These are phyloP conservation scores for Fusarium anguioides DNA, from an alignment of 2,329 filamentous ascomycete genomes.

Conservation along the genomic window DNA sequence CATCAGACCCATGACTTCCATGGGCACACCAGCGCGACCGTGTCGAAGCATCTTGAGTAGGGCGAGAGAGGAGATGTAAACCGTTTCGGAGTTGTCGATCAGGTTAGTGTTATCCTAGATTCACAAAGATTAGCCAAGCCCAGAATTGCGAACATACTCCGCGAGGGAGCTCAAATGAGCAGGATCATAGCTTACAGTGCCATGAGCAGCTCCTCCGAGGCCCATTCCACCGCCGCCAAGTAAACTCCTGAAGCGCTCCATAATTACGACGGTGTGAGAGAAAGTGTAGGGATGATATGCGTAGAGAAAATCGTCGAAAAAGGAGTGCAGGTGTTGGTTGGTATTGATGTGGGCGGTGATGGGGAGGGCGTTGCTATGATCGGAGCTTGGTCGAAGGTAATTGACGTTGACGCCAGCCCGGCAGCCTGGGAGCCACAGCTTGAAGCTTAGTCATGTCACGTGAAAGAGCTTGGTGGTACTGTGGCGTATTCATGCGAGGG, in stretches of 20 bases:
- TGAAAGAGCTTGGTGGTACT: slow-evolving; percentile 3
- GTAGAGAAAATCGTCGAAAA: neutral
- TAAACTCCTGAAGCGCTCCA: slow-evolving; percentile 94
- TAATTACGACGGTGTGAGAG: slow-evolving; percentile 54
- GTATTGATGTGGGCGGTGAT: slow-evolving; percentile 28
- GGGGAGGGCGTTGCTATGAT: slow-evolving; percentile 33
- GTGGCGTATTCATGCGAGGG: slow-evolving; percentile 31
- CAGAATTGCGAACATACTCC: neutral
- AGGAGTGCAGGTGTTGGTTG: slow-evolving; percentile 5
- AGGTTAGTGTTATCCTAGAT: slow-evolving; percentile 85
- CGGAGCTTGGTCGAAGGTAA: slow-evolving; percentile 42
- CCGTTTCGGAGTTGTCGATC: slow-evolving; percentile 98
- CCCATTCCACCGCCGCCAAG: slow-evolving; percentile 80
- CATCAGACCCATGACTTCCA: slow-evolving; percentile 99
- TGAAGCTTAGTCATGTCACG: slow-evolving; percentile 47
- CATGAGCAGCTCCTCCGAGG: slow-evolving; percentile 61
- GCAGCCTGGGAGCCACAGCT: slow-evolving; percentile 49
- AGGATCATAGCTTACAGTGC: slow-evolving; percentile 50
- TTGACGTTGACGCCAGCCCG: slow-evolving; percentile 51
- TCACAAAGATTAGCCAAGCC: slow-evolving; percentile 13
- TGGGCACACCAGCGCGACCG: slow-evolving; percentile 95
- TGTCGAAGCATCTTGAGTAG: slow-evolving; percentile 99
- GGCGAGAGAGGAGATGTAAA: slow-evolving; percentile 98
- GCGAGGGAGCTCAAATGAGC: slow-evolving; percentile 21
- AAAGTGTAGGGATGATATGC: slow-evolving; percentile 1